These are phyloP conservation scores for Funneliformis geosporum DNA, from an alignment of 192 early-diverging fungal species.

Conservation along the genomic window DNA sequence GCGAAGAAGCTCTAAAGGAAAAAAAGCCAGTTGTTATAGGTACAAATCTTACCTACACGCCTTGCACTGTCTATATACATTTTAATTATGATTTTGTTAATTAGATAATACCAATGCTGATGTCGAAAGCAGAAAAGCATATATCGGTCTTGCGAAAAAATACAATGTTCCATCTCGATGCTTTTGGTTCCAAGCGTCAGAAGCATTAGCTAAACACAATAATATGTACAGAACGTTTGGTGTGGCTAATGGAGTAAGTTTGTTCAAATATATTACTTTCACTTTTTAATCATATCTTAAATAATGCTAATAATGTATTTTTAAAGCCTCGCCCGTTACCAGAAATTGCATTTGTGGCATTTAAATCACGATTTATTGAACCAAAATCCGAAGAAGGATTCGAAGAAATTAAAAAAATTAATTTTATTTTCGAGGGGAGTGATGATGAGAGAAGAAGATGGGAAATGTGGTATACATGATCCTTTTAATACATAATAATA, in stretches of 20 bases:
- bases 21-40: slow-evolving; percentile 73
- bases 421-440: slow-evolving; percentile 29
- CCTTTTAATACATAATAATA: not conserved
- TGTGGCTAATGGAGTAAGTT: not conserved
- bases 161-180: slow-evolving; percentile 60
- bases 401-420: slow-evolving; percentile 28
- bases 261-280: not conserved
- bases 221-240: slow-evolving; percentile 65
- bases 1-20: slow-evolving; percentile 50
- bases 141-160: slow-evolving; percentile 63
- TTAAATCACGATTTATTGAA: slow-evolving; percentile 21
- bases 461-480: slow-evolving; percentile 25
- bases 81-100: not conserved
- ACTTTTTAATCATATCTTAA: not conserved
- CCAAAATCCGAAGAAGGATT: slow-evolving; percentile 29
- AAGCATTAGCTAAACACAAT: slow-evolving; percentile 75
- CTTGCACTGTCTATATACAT: not conserved
- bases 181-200: slow-evolving; percentile 59
- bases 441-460: slow-evolving; percentile 9
- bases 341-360: slow-evolving; percentile 13
- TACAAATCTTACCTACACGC: slow-evolving; percentile 32
- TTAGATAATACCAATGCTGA: slow-evolving; percentile 84
- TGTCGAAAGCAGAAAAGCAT: slow-evolving; percentile 56
- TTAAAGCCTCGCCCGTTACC: slow-evolving; percentile 1
- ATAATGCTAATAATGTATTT: not conserved